Evolutionary conservation across 768 basidiomycete species (phyloP).

Genomic region (Pisolithus albus): DNA sequence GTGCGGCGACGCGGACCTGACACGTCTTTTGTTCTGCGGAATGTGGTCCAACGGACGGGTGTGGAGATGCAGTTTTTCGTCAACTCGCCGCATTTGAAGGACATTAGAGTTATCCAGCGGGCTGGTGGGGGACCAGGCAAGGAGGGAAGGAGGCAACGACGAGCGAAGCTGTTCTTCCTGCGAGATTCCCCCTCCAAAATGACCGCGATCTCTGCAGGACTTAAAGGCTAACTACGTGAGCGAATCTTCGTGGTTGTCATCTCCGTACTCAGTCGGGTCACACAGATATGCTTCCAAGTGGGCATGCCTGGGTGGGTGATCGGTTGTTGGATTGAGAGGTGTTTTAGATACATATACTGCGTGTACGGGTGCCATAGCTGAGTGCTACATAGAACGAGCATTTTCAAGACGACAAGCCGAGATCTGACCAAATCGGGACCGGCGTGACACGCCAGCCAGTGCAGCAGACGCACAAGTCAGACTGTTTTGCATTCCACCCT

Average conservation of each 20-base stretch:
- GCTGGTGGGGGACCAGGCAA: slow-evolving; percentile 35
- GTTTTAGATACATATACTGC: no score
- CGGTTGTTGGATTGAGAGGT: no score
- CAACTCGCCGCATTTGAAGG: slow-evolving; percentile 80
- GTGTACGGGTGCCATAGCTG: neutral
- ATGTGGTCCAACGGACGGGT: slow-evolving; percentile 85
- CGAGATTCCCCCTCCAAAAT: slow-evolving; percentile 81
- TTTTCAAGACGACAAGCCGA: no score
- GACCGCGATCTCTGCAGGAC: slow-evolving; percentile 51
- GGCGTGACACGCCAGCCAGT: neutral
- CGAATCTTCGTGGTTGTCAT: slow-evolving; percentile 9
- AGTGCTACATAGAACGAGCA: neutral
- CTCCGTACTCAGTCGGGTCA: no score
- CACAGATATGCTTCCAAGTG: slow-evolving; percentile 2
- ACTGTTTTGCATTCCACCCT: neutral
- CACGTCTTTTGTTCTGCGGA: slow-evolving; percentile 84
- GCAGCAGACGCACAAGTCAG: slow-evolving; percentile 5
- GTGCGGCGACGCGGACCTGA: slow-evolving; percentile 79
- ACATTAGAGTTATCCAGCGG: slow-evolving; percentile 70
- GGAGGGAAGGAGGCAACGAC: slow-evolving; percentile 54
- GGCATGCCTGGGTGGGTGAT: neutral
- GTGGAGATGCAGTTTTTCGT: slow-evolving; percentile 91
- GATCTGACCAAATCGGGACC: neutral
- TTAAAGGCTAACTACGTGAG: neutral
- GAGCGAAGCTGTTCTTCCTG: slow-evolving; percentile 80